Conservation (phyloP, 2,329 filamentous ascomycete genomes). For the Ustulina deusta region DNA sequence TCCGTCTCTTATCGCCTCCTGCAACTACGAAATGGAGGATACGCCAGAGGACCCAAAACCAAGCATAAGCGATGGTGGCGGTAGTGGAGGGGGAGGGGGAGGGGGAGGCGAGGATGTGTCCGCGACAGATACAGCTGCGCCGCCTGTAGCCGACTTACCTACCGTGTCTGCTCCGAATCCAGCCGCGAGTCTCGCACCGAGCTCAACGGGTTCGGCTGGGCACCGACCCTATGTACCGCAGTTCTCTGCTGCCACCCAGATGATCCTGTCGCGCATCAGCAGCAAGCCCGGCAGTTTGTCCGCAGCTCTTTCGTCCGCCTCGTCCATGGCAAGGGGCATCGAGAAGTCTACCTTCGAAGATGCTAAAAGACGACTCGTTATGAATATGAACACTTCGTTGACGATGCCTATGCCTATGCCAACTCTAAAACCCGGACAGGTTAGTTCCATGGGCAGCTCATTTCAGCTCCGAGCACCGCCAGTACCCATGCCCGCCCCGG, state of each 20-base stretch:
- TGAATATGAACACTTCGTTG: slow-evolving; percentile 56
- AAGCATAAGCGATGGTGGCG: not conserved
- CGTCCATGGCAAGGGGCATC: slow-evolving; percentile 50
- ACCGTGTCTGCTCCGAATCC: slow-evolving; percentile 11
- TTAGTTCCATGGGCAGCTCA: slow-evolving; percentile 37
- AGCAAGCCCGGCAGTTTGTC: slow-evolving; percentile 52
- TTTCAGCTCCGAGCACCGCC: slow-evolving; percentile 46
- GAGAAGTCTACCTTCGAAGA: slow-evolving; percentile 55
- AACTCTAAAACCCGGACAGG: not conserved
- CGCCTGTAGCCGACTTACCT: slow-evolving; percentile 24
- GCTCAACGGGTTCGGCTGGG: slow-evolving; percentile 45
- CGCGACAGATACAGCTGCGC: slow-evolving; percentile 8
- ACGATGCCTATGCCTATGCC: slow-evolving; percentile 54
- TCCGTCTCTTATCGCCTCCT: not conserved
- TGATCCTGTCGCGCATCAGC: slow-evolving; percentile 56
- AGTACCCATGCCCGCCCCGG: slow-evolving; percentile 7
- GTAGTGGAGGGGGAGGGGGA: not conserved
- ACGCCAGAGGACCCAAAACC: not conserved
- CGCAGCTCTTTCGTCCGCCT: slow-evolving; percentile 52
- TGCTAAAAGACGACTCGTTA: slow-evolving; percentile 55
- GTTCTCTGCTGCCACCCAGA: slow-evolving; percentile 54
- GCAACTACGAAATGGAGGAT: slow-evolving; percentile 27
- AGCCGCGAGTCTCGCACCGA: slow-evolving; percentile 43
- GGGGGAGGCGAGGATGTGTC: slow-evolving; percentile 7
- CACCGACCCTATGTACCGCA: slow-evolving; percentile 51